Evolutionary conservation across 345 rosid species (phyloP).

Genomic region (Gossypium bickii): DNA sequence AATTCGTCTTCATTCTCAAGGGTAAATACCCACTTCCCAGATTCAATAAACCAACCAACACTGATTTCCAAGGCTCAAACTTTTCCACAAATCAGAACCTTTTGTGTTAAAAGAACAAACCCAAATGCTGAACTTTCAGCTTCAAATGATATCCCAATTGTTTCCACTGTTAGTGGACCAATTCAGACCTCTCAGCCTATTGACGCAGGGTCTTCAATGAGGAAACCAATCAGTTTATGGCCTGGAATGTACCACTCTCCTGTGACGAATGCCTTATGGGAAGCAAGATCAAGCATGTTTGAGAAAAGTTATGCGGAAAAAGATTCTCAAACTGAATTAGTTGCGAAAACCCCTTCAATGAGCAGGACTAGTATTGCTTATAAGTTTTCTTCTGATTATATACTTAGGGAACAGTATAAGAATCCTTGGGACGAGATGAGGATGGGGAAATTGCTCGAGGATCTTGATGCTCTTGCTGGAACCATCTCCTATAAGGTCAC

Average conservation of each 20-base stretch:
- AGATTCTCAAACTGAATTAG: slow-evolving; percentile 29
- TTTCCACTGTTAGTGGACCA: slow-evolving; percentile 17
- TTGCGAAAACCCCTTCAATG: slow-evolving; percentile 49
- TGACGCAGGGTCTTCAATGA: slow-evolving; percentile 77
- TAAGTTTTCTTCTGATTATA: slow-evolving; percentile 64
- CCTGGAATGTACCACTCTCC: slow-evolving; percentile 97
- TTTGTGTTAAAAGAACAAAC: slow-evolving; percentile 24
- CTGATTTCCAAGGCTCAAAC: background rate
- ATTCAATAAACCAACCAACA: slow-evolving; percentile 10
- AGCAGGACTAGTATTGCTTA: slow-evolving; percentile 74
- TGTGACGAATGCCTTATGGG: slow-evolving; percentile 89
- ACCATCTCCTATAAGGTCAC: slow-evolving; percentile 69
- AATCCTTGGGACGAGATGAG: slow-evolving; percentile 86
- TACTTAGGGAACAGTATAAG: slow-evolving; percentile 76
- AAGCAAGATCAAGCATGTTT: slow-evolving; percentile 67
- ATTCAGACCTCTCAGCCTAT: slow-evolving; percentile 36
- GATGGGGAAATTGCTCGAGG: slow-evolving; percentile 79
- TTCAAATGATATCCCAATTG: slow-evolving; percentile 8
- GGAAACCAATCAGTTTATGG: slow-evolving; percentile 84
- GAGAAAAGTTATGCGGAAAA: slow-evolving; percentile 31
- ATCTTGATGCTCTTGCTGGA: slow-evolving; percentile 94
- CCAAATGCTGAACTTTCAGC: slow-evolving; percentile 17
- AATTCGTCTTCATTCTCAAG: background rate
- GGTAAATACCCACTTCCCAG: slow-evolving; percentile 14
- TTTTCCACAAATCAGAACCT: slow-evolving; percentile 18